phyloP scores from a whole-genome alignment of 2,329 filamentous ascomycete genomes.

The Colletotrichum sp. region DNA sequence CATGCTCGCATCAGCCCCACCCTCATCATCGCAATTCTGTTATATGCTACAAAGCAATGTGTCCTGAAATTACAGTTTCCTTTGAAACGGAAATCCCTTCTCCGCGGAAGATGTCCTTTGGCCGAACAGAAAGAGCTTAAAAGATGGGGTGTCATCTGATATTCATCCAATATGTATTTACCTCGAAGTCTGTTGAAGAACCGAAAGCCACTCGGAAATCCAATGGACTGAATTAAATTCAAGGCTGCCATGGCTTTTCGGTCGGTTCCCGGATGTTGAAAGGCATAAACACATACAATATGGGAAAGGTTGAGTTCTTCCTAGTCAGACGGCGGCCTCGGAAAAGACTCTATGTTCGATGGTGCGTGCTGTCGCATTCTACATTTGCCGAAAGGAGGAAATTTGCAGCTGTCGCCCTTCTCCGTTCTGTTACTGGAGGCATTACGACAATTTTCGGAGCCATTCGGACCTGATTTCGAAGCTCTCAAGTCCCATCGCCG shows the following conservation, averaged over 20 bases:
- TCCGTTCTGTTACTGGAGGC: not conserved
- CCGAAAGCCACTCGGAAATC: not conserved
- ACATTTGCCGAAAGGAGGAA: not conserved
- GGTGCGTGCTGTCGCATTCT: not conserved
- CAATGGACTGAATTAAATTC: not conserved
- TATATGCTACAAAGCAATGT: not conserved
- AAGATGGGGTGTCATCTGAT: not conserved
- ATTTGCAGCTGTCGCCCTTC: not conserved
- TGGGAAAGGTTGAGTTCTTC: rapidly evolving
- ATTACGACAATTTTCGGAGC: not conserved
- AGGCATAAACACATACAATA: rapidly evolving
- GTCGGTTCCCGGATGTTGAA: not conserved
- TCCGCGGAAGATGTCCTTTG: not conserved
- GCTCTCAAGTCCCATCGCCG: not conserved
- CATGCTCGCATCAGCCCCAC: not conserved
- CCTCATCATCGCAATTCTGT: not conserved
- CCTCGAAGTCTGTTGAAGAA: not conserved
- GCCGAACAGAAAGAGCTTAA: not conserved
- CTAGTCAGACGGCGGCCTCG: not conserved
- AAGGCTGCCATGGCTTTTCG: not conserved
- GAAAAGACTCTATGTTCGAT: not conserved
- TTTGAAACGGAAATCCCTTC: not conserved
- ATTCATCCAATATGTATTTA: not conserved
- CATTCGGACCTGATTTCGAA: not conserved
- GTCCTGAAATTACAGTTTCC: not conserved